Percentiles rank a stretch among this genome's conserved stretches.
Conservation (phyloP, 129 eudicot species). For the Pulicaria dysenterica region DNA sequence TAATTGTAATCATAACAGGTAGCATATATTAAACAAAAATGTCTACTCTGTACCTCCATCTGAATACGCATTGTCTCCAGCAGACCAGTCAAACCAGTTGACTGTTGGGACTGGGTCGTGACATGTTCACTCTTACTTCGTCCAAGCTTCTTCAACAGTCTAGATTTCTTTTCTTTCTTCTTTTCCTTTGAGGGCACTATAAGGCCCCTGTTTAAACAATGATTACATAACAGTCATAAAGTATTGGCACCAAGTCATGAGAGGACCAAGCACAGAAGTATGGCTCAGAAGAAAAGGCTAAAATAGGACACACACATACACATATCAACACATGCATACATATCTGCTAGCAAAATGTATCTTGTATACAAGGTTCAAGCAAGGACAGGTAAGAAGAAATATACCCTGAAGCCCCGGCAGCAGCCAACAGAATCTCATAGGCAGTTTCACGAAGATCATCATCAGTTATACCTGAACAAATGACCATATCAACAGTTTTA, state of each 20-base stretch:
- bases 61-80: slow-evolving; percentile 97
- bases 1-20: neutral
- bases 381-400: slow-evolving; percentile 25
- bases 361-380: slow-evolving; percentile 1
- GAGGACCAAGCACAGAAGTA: slow-evolving; percentile 17
- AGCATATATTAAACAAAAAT: slow-evolving; percentile 8
- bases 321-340: neutral
- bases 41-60: slow-evolving; percentile 78
- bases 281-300: neutral
- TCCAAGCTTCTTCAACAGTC: slow-evolving; percentile 90
- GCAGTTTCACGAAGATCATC: slow-evolving; percentile 98
- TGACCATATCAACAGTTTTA: slow-evolving; percentile 10
- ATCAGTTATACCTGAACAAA: slow-evolving; percentile 70
- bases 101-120: slow-evolving; percentile 60
- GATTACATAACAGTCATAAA: neutral
- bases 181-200: slow-evolving; percentile 93
- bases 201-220: slow-evolving; percentile 64
- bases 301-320: neutral
- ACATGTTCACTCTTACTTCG: slow-evolving; percentile 77
- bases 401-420: slow-evolving; percentile 99
- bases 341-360: neutral
- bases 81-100: slow-evolving; percentile 82
- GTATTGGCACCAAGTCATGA: slow-evolving; percentile 4
- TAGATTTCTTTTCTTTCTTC: slow-evolving; percentile 85
- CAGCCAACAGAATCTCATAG: slow-evolving; percentile 84